These are phyloP conservation scores for Cytospora chrysosperma DNA, from an alignment of 2,329 filamentous ascomycete genomes.

Conservation along the genomic window DNA sequence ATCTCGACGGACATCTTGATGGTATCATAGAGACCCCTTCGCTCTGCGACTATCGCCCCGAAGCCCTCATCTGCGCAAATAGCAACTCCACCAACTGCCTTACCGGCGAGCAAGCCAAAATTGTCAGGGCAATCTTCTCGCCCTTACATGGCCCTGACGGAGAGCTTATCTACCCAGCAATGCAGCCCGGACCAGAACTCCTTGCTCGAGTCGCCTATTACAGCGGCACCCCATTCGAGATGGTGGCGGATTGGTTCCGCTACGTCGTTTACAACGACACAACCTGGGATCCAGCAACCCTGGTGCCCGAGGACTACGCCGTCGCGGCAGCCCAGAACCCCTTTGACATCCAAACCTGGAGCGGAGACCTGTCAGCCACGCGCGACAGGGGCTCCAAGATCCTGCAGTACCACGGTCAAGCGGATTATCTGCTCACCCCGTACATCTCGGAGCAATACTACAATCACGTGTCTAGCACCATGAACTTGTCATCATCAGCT, in stretches of 20 bases:
- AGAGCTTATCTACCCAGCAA: slow-evolving; percentile 47
- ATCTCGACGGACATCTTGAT: slow-evolving; percentile 48
- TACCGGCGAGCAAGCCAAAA: slow-evolving; percentile 33
- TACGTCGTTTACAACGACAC: slow-evolving; percentile 48
- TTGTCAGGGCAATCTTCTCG: slow-evolving; percentile 18
- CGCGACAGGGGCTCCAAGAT: slow-evolving; percentile 43
- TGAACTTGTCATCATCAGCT: slow-evolving; percentile 34
- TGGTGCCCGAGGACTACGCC: slow-evolving; percentile 39
- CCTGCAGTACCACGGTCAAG: slow-evolving; percentile 45
- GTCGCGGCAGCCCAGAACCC: slow-evolving; percentile 26
- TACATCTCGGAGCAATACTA: slow-evolving; percentile 49
- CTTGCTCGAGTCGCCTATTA: slow-evolving; percentile 39
- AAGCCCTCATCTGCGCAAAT: slow-evolving; percentile 33
- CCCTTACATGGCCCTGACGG: slow-evolving; percentile 37
- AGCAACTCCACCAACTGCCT: slow-evolving; percentile 32
- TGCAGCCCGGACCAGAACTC: slow-evolving; percentile 49
- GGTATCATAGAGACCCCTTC: slow-evolving; percentile 48
- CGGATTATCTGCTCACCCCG: slow-evolving; percentile 44
- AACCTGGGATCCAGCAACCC: slow-evolving; percentile 39
- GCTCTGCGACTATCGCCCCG: slow-evolving; percentile 41
- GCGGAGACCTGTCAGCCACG: slow-evolving; percentile 39
- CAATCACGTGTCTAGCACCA: slow-evolving; percentile 44
- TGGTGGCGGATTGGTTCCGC: slow-evolving; percentile 47
- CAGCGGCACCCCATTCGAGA: slow-evolving; percentile 42
- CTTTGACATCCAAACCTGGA: slow-evolving; percentile 28